phyloP scores from a whole-genome alignment of 2,329 filamentous ascomycete genomes.

The Penicillium hesseltinei region DNA sequence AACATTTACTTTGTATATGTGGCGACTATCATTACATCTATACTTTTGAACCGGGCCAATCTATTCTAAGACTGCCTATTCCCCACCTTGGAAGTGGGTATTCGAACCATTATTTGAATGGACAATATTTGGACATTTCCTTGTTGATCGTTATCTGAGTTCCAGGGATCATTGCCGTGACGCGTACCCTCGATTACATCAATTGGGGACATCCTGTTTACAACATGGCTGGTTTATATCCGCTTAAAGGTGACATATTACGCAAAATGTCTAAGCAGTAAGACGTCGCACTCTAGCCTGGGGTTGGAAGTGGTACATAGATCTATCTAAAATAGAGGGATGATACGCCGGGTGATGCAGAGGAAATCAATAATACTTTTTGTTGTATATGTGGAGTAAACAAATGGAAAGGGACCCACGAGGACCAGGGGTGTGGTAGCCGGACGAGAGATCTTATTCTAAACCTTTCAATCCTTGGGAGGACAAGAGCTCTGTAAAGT shows the following conservation, averaged over 20 bases:
- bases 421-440: neutral
- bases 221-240: neutral
- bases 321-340: neutral
- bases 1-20: neutral
- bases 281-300: neutral
- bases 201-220: neutral
- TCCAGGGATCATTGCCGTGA: neutral
- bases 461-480: constrained; percentile 18
- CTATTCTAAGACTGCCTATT: neutral
- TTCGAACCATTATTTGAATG: neutral
- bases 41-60: neutral
- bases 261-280: too few species aligned
- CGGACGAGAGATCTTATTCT: neutral
- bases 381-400: neutral
- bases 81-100: neutral
- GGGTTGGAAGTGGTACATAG: neutral
- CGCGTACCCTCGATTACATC: neutral
- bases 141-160: neutral
- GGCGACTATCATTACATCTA: neutral
- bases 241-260: neutral
- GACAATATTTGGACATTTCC: neutral
- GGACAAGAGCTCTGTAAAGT: constrained; percentile 29
- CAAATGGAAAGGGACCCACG: neutral
- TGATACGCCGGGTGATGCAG: neutral
- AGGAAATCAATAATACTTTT: neutral